Conservation (phyloP, 306 rosid species). For the Fragaria ananassa region DNA sequence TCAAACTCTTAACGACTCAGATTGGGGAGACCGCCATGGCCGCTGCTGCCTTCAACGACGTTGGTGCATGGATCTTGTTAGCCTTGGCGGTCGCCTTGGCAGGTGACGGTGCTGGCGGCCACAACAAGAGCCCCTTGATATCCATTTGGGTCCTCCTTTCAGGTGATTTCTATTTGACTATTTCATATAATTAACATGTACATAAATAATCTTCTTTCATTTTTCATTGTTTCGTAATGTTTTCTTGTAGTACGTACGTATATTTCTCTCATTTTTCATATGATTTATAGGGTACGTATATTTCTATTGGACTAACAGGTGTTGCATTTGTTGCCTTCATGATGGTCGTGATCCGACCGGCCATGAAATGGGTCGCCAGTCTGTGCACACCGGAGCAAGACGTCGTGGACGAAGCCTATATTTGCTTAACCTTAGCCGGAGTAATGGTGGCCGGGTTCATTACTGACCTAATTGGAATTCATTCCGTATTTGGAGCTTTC, state of each 20-base stretch:
- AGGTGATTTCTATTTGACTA: conserved; percentile 16
- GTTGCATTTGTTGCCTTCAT: conserved; percentile 53
- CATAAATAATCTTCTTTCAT: no score
- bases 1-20: conserved; percentile 65
- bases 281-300: background rate
- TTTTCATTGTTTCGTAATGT: background rate
- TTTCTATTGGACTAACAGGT: conserved; percentile 32
- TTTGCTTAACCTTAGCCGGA: conserved; percentile 60
- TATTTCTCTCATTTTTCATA: background rate
- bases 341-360: conserved; percentile 54
- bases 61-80: conserved; percentile 79
- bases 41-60: conserved; percentile 83
- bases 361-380: conserved; percentile 55
- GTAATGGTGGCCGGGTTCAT: conserved; percentile 66
- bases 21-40: conserved; percentile 88
- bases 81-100: conserved; percentile 78
- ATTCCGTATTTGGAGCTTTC: conserved; percentile 79
- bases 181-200: background rate
- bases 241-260: background rate
- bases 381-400: conserved; percentile 45
- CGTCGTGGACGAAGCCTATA: conserved; percentile 47
- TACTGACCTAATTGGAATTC: conserved; percentile 82
- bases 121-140: conserved; percentile 50
- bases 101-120: conserved; percentile 34
- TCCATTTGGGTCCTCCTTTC: conserved; percentile 75